Evolutionary conservation across 2,329 filamentous ascomycete genomes (phyloP), one percentile per base, ranked within the genome.

Genomic region (Trichoderma guizhouense): DNA sequence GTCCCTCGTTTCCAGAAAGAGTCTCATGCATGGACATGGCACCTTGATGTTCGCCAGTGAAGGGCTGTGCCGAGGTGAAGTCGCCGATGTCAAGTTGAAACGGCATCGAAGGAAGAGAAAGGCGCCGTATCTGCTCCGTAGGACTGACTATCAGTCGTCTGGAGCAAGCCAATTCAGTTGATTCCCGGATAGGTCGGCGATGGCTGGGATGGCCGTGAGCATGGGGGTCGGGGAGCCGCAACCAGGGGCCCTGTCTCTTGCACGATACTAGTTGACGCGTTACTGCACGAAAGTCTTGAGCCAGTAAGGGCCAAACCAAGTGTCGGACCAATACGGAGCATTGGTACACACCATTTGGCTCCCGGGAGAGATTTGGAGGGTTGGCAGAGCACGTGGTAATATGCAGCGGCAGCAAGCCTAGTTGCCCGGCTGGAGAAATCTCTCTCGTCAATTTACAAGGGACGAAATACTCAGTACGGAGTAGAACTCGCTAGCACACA

Each of bases 171-270:
- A 12, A 69, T 24, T 21, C n/a, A 51, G 36, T 61, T 51, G 39
- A 61, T 53, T 61, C 14, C 55, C 66, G 66, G 66, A 69, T 69
- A 61, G 66, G 66, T 69, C 66, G 66, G 66, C 66, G 66, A 62
- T 61, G 66, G 47, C 28, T 51, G 57, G 39, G 66, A 69, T 69
- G 66, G n/a, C 28, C 18, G 57, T 34, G 66, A 69, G 36, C 55
- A 69, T 61, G 66, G 66, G 65, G 57, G 21, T 69, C 28, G 36
- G 57, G 36, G 66, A 69, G 57, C 66, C 66, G 66, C 66, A 69
- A 12, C 57, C 66, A 51, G 66, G 66, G 66, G n/a, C 57, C 66
- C 53, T 69, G 66, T 51, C 15, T 28, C 8, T 24, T 61, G 39
- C 51, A 69, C 47, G 47, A 53, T 53, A 24, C 47, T 53, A 53